phyloP scores from a whole-genome alignment of 1,139 yeast genomes.

The Pichia sp. region DNA sequence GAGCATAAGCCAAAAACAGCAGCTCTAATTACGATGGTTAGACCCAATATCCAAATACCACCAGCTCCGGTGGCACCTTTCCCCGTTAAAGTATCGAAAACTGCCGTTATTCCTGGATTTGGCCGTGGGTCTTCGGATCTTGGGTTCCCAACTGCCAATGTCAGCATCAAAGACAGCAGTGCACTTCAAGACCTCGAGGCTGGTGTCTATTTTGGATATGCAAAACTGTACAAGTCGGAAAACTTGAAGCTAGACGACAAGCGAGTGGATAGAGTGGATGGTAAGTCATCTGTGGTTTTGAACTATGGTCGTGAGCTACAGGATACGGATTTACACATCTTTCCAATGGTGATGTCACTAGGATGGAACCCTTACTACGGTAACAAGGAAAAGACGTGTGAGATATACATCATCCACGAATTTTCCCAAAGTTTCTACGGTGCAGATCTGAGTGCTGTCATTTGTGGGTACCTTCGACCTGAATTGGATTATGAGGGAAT shows the following conservation, averaged over 20 bases:
- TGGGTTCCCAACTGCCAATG: constrained; percentile 94
- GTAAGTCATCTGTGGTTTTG: constrained; percentile 45
- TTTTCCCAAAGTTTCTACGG: constrained; percentile 75
- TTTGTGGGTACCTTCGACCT: constrained; percentile 88
- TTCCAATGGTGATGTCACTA: constrained; percentile 91
- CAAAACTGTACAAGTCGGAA: constrained; percentile 31
- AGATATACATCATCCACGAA: constrained; percentile 77
- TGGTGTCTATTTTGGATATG: constrained; percentile 94
- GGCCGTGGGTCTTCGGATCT: constrained; percentile 93
- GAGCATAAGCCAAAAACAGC: background rate
- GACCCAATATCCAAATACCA: constrained; percentile 37
- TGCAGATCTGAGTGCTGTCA: constrained; percentile 59
- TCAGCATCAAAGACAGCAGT: constrained; percentile 56
- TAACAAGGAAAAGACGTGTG: constrained; percentile 76
- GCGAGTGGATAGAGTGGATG: constrained; percentile 35
- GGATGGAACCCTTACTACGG: constrained; percentile 95
- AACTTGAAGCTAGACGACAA: constrained; percentile 7
- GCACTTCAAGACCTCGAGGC: constrained; percentile 48
- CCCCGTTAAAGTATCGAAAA: constrained; percentile 52
- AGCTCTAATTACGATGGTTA: constrained; percentile 16
- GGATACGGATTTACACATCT: constrained; percentile 40
- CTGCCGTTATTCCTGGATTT: constrained; percentile 76
- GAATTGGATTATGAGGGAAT: constrained; percentile 82
- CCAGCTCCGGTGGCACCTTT: constrained; percentile 52
- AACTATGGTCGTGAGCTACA: constrained; percentile 56